These are phyloP conservation scores for Echria macrotheca DNA, from an alignment of 495 filamentous ascomycete genomes.

Conservation along the genomic window DNA sequence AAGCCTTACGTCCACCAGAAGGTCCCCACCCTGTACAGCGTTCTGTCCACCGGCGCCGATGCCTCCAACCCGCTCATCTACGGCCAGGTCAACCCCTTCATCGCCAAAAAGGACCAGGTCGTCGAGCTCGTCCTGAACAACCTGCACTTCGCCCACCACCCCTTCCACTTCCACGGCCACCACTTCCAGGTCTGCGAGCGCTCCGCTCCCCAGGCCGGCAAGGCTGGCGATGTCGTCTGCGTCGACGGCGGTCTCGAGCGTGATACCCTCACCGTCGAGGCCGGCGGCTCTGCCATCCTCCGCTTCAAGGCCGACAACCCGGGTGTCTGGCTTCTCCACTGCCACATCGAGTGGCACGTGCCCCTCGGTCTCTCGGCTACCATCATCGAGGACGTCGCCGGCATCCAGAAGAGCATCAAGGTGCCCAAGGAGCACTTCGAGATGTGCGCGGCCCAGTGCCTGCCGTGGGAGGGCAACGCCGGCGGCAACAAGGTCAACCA, in stretches of 20 bases:
- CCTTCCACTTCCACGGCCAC: conserved; percentile 87
- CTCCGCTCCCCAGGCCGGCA: conserved; percentile 38
- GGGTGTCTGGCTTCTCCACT: conserved; percentile 70
- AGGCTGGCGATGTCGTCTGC: conserved; percentile 35
- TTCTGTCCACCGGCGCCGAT: conserved; percentile 55
- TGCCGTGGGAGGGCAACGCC: conserved; percentile 52
- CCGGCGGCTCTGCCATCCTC: conserved; percentile 56
- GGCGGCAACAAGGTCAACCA: conserved; percentile 57
- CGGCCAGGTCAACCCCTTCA: conserved; percentile 62
- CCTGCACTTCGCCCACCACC: conserved; percentile 63
- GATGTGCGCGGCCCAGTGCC: conserved; percentile 44
- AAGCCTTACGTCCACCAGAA: conserved; percentile 68
- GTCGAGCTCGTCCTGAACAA: conserved; percentile 83
- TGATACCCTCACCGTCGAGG: conserved; percentile 52
- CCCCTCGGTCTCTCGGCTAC: conserved; percentile 62
- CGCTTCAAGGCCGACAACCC: conserved; percentile 65
- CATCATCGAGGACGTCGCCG: conserved; percentile 54
- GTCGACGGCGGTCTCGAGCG: conserved; percentile 49
- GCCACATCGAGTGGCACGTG: conserved; percentile 68
- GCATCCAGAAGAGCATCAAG: conserved; percentile 51
- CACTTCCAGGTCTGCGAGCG: conserved; percentile 61
- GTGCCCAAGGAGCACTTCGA: conserved; percentile 59
- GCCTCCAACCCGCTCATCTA: conserved; percentile 65
- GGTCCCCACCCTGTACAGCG: conserved; percentile 77
- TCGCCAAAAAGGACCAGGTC: conserved; percentile 61